Conservation (phyloP, 139 green algal genomes). For the Zygnema circumcarinatum region DNA sequence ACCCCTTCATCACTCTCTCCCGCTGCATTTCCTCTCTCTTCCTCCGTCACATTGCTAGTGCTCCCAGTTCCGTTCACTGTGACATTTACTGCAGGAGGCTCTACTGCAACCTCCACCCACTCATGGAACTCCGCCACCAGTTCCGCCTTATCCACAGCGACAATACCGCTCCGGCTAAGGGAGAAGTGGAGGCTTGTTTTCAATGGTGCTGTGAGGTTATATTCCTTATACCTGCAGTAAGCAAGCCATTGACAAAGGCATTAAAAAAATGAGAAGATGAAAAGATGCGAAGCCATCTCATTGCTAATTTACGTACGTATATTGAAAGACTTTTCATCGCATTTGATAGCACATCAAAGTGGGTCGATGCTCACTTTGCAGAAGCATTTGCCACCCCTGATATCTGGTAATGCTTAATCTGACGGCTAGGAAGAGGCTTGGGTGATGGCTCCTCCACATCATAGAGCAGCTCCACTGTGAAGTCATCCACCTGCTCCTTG, state of each 20-base stretch:
- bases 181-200: constrained; percentile 53
- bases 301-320: too few species aligned
- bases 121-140: constrained; percentile 48
- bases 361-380: constrained; percentile 34
- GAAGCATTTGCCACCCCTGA: constrained; percentile 33
- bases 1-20: not conserved
- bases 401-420: not conserved
- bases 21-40: not conserved
- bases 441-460: not conserved
- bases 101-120: constrained; percentile 37
- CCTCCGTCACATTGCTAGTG: not conserved
- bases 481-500: constrained; percentile 37
- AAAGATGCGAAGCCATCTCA: not conserved
- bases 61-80: constrained; percentile 22
- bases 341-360: too few species aligned
- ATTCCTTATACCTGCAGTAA: constrained; percentile 46
- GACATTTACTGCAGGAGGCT: constrained; percentile 18
- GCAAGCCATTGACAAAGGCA: too few species aligned
- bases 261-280: not conserved
- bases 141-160: constrained; percentile 54
- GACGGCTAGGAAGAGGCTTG: not conserved
- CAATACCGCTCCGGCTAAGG: constrained; percentile 43
- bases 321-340: too few species aligned
- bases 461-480: constrained; percentile 30
- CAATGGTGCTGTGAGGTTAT: constrained; percentile 51